Base-by-base conservation (phyloP, 768 basidiomycete genomes). In the Chlorophyllum brunneum region DNA sequence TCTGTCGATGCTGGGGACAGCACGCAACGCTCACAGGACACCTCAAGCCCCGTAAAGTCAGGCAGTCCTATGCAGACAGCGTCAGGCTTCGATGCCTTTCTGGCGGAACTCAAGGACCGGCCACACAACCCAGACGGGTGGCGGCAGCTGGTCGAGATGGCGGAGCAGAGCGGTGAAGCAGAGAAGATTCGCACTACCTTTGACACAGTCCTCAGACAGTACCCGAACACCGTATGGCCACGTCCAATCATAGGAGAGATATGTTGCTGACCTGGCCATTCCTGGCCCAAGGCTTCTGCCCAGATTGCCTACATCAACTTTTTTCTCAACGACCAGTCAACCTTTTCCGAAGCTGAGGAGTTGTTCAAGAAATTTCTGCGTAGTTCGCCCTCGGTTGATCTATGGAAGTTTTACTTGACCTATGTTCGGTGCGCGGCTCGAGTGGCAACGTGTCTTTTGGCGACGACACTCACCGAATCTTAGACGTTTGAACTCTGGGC, bases 351-450 rank as follows among this genome's bases (percentile, higher is more conserved):
- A 60, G 94, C 91, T 16, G 92, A 95, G 70, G 79, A 80, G 7
- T 70, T 98, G n/a, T 98, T 98, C 75, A 88, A 85, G 61, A 80
- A 83, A 48, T 98, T 92, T 64, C 70, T 98, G 51, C 83, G 82
- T 62, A 80, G 82, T 15, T 93, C 92, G 0, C 89, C 93, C 5
- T 86, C 86, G 48, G 92, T 95, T 57, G 88, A 92, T 55, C 75
- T 98, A 2, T 95, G 92, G 89, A 88, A 83, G 63, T 92, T 89
- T 63, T 99, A 99, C 69, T 73, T 99, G 56, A 85, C 85, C 39
- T 98, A 97, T 68, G 92, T 99, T 62, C 82, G 95, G 78, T 88
- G 70, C 60, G 85, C 80, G 55, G 15, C 46, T 40, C 44, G 36
- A 39, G 16, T 27, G 31, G 31, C 67, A 70, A 36, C 37, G 48